Conservation (phyloP, 495 filamentous ascomycete genomes). For the Aspergillus indologenus region DNA sequence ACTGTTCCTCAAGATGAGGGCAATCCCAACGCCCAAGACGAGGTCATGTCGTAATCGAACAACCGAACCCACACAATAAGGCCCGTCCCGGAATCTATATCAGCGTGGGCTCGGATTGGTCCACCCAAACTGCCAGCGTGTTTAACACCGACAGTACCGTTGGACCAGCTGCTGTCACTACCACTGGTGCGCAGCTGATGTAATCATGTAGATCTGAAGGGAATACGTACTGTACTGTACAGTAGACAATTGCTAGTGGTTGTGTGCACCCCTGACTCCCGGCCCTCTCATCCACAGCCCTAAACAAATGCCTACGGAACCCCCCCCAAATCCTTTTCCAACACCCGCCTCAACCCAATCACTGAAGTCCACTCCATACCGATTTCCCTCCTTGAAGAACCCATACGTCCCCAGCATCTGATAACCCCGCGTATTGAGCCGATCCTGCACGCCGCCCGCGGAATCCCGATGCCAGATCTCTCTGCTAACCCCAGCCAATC, state of each 20-base stretch:
- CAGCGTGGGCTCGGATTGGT: neutral
- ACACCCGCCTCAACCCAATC: neutral
- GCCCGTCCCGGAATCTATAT: neutral
- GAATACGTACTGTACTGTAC: too few relatives aligned
- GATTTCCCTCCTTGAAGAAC: conserved; percentile 1
- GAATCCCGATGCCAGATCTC: neutral
- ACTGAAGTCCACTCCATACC: neutral
- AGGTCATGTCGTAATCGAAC: too few relatives aligned
- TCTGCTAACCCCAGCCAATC: neutral
- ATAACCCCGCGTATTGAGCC: neutral
- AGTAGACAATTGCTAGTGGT: too few relatives aligned
- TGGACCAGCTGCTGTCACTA: too few relatives aligned
- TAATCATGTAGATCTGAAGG: too few relatives aligned
- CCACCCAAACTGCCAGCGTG: neutral
- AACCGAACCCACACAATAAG: neutral
- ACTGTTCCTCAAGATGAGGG: too few relatives aligned
- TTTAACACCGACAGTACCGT: too few relatives aligned
- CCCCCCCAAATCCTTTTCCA: neutral
- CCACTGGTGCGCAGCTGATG: too few relatives aligned
- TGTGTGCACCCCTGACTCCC: too few relatives aligned
- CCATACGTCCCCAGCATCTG: neutral
- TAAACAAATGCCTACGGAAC: neutral
- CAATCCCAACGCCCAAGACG: too few relatives aligned
- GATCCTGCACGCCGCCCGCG: neutral
- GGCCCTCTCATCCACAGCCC: too few relatives aligned